These are phyloP conservation scores for Ogataea trehaloabstinens DNA, from an alignment of 805 yeast species.

Conservation along the genomic window DNA sequence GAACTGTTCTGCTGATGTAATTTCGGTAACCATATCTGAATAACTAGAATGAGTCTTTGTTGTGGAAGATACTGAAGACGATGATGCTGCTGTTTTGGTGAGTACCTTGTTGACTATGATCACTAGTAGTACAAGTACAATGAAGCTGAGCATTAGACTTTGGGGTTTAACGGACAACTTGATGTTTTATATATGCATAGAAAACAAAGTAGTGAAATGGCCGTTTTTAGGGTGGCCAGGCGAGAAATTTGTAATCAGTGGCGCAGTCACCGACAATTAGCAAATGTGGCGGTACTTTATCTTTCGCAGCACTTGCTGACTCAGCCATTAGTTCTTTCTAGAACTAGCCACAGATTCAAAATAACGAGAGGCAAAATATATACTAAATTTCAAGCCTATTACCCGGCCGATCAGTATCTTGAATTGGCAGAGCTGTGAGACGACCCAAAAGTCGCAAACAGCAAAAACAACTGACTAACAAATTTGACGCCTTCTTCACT, in stretches of 20 bases:
- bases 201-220: too few species aligned
- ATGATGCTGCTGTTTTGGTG: slow-evolving; percentile 11
- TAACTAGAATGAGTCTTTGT: neutral
- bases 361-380: too few species aligned
- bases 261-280: too few species aligned
- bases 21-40: slow-evolving; percentile 51
- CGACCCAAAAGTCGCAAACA: slow-evolving; percentile 1
- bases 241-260: neutral
- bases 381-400: too few species aligned
- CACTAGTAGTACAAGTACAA: slow-evolving; percentile 27
- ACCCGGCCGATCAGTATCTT: neutral
- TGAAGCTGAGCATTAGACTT: slow-evolving; percentile 26
- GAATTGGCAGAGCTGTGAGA: neutral
- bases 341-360: too few species aligned
- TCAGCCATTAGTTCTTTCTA: neutral
- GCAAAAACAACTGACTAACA: neutral
- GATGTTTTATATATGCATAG: too few species aligned
- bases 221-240: too few species aligned
- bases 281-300: too few species aligned
- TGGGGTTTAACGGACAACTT: too few species aligned
- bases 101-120: slow-evolving; percentile 25
- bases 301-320: too few species aligned
- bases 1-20: slow-evolving; percentile 56
- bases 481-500: neutral
- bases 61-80: slow-evolving; percentile 1